phyloP scores from a whole-genome alignment of 140 eudicot genomes.

The Ambrosia hybrid region DNA sequence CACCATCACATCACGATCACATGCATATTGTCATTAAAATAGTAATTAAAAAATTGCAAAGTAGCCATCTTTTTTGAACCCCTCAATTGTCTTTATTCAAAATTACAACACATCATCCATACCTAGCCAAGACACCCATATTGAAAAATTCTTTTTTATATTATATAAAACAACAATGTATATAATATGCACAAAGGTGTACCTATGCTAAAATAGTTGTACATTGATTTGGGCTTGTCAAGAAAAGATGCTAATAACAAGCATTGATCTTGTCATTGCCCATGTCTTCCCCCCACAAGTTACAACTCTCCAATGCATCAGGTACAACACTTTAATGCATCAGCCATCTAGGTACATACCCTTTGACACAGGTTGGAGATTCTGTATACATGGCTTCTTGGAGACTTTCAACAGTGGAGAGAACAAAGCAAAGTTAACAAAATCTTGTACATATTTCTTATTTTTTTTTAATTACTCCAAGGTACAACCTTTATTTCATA shows the following conservation, averaged over 20 bases:
- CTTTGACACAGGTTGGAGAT: slow-evolving; percentile 8
- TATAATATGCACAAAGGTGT: slow-evolving; percentile 9
- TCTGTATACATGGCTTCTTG: slow-evolving; percentile 9
- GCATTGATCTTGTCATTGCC: slow-evolving; percentile 27
- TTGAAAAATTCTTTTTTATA: background rate
- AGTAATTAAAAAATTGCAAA: slow-evolving; percentile 31
- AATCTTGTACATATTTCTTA: background rate
- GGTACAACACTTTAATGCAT: slow-evolving; percentile 20
- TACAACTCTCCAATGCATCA: slow-evolving; percentile 9
- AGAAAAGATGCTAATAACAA: slow-evolving; percentile 5
- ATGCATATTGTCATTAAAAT: slow-evolving; percentile 34
- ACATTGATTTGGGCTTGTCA: slow-evolving; percentile 17
- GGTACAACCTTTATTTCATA: slow-evolving; percentile 23
- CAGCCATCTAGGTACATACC: background rate
- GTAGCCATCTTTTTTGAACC: slow-evolving; percentile 42
- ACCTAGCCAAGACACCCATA: slow-evolving; percentile 27
- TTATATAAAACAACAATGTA: background rate
- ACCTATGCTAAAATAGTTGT: background rate
- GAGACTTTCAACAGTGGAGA: slow-evolving; percentile 18
- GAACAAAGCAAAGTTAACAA: slow-evolving; percentile 16
- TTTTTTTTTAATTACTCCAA: slow-evolving; percentile 18
- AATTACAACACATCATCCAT: slow-evolving; percentile 36
- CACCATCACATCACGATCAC: slow-evolving; percentile 35
- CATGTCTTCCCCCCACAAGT: slow-evolving; percentile 8
- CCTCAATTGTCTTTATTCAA: slow-evolving; percentile 27